Percentiles rank a stretch among this genome's conserved stretches.
phyloP scores from a whole-genome alignment of 805 yeast species.

The Teunomyces funiuensis region DNA sequence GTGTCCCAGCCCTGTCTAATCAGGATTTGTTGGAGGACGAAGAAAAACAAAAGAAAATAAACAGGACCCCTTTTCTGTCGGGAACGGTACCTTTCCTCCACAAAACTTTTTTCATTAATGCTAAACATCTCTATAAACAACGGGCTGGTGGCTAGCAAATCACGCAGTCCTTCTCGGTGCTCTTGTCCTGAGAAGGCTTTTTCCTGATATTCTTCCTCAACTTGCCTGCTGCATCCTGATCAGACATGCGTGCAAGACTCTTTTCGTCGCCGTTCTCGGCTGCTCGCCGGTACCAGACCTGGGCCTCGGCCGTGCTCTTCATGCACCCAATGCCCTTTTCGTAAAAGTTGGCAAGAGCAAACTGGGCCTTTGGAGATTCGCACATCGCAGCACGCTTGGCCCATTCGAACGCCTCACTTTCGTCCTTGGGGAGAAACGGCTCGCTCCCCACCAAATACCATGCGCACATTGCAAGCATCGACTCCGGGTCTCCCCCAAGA shows the following conservation, averaged over 20 bases:
- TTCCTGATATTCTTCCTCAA: constrained; percentile 32
- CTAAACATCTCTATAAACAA: not conserved
- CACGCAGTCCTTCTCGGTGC: constrained; percentile 6
- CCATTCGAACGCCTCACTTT: constrained; percentile 91
- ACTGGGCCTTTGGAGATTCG: constrained; percentile 79
- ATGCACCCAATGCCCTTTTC: constrained; percentile 88
- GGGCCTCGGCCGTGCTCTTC: constrained; percentile 54
- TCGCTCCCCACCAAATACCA: constrained; percentile 94
- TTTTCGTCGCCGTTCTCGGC: constrained; percentile 54
- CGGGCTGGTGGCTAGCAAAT: not conserved
- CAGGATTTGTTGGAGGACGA: no score
- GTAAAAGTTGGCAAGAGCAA: constrained; percentile 77
- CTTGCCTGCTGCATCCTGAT: constrained; percentile 30
- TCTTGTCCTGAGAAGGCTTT: constrained; percentile 12
- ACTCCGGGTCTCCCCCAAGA: constrained; percentile 76
- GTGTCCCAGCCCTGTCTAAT: not conserved
- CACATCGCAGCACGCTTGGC: constrained; percentile 80
- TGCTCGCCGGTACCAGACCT: constrained; percentile 74
- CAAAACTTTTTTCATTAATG: no score
- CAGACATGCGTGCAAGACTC: constrained; percentile 32
- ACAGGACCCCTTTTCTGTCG: no score
- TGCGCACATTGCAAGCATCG: constrained; percentile 93
- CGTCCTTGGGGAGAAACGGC: constrained; percentile 75
- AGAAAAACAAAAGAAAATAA: no score
- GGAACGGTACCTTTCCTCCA: no score